Evolutionary conservation across 768 basidiomycete genomes (phyloP), one percentile per base, ranked within the genome.

Genomic region (Suillus ampliporus): DNA sequence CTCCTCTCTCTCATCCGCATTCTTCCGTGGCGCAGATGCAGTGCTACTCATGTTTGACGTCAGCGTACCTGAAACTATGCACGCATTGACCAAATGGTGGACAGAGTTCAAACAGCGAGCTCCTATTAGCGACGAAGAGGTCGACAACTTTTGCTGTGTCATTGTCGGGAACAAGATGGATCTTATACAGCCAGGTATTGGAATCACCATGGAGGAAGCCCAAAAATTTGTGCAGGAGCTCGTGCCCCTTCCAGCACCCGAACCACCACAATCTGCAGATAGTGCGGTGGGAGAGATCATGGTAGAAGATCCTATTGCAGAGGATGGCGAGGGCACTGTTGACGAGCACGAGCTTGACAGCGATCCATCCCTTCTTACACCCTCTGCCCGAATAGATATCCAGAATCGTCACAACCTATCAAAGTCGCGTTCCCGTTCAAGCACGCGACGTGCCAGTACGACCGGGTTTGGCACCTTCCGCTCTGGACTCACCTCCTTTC

Each of bases 21-120:
- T 95, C 76, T 95, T 93, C 68, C 85, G 94, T 7, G 91, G 91
- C 2, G 91, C 92, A 3, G 92, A 94, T 68, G 94, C 92, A 1
- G 91, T 84, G 1, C 64, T 95, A 17, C 83, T 95, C 66, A 85
- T 94, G 79, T 95, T 90, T 72, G 91, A 94, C 69, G 89, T 91
- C 35, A 91, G 89, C 66, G 72, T 83, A 4, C 86, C 86, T 0
- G 80, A 86, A 48, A 86, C 89, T 10, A 81, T 94, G 64, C 63
- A 76, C 0, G 80, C 83, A 0, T 78, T 95, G 51, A 77, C 69
- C 13, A 86, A 85, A 63, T 95, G 94, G 93, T 95, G 92, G 92
- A 70, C 77, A 14, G 89, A 92, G 69, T 95, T 95, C 75, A 77
- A 83, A 48, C 82, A 84, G 38, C 77, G 82, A 48, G 89, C 89